Evolutionary conservation across 805 yeast genomes (phyloP), one percentile per base, ranked within the genome.

Genomic region (Sugiyamaella valdiviana): DNA sequence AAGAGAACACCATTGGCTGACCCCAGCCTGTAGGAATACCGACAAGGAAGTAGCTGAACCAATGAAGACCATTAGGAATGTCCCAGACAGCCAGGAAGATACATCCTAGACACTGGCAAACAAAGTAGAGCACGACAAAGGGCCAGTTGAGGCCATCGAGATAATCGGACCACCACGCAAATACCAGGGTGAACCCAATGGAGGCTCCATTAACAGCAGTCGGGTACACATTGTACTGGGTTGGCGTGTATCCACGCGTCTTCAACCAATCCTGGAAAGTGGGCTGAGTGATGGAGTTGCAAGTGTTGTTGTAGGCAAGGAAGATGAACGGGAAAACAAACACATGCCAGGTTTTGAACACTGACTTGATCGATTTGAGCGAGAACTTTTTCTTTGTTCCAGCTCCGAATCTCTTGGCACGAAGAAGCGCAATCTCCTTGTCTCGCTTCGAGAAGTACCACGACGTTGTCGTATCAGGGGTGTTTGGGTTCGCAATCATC

Each of bases 1-100:
- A 79, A 2, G 79, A 67, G 51, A 72, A 78, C 12, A 77, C 74
- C 53, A 74, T 69, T 2, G 82, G 81, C 62, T 76, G 82, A 1
- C 80, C 82, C 73, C 72, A 72, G 2, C 74, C 57, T 0, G 73
- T 64, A 7, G 80, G 79, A 14, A 73, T 59, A 2, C 78, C 77
- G 2, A 72, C 60, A 42, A 77, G 52, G 53, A 71, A 76, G 58
- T 75, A 79, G 12, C 73, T 64, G 7, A 73, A 62, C 77, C 80
- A 77, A 50, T 76, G 78, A 35, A 72, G 68, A 1, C 75, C 75
- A 10, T 55, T 60, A 1, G 78, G 76, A 23, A 77, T 69, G 39
- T 73, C 54, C 81, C 82, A 79, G 10, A 54, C 62, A 0, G 78
- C 68, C 42, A 77, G 62, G 3, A 72, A 58, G 3, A 72, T 61